These are phyloP conservation scores for Fomitopsis palustris DNA, from an alignment of 1,284 basidiomycete genomes.

Conservation along the genomic window DNA sequence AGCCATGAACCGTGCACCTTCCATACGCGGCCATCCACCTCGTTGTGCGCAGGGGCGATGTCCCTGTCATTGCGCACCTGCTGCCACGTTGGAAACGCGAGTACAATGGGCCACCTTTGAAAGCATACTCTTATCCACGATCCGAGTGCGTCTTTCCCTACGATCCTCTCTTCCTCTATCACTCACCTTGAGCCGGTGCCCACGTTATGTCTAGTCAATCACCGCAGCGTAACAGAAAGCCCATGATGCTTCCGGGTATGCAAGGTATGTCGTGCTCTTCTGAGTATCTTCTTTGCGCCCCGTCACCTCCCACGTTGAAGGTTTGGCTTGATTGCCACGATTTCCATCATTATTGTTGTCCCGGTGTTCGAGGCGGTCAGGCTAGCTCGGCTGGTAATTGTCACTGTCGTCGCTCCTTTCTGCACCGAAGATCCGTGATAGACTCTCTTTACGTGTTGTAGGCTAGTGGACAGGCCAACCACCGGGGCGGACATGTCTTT, in stretches of 20 bases:
- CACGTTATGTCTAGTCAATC: constrained; percentile 57
- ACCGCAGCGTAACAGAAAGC: constrained; percentile 50
- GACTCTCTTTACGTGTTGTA: constrained; percentile 18
- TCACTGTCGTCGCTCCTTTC: constrained; percentile 1
- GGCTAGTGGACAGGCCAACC: background rate
- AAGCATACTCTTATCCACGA: constrained; percentile 27
- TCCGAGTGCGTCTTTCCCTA: constrained; percentile 28
- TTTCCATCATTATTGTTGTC: constrained; percentile 1
- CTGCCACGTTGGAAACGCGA: constrained; percentile 40
- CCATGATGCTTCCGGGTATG: constrained; percentile 29
- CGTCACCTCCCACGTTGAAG: constrained; percentile 3
- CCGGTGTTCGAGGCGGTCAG: background rate
- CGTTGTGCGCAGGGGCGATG: constrained; percentile 30
- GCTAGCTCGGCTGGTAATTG: constrained; percentile 2
- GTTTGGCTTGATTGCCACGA: background rate
- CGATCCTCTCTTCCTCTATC: constrained; percentile 23
- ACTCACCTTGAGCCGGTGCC: constrained; percentile 16
- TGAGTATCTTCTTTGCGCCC: background rate
- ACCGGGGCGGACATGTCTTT: background rate
- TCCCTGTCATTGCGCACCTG: constrained; percentile 26
- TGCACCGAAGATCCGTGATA: constrained; percentile 10
- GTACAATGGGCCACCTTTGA: constrained; percentile 32
- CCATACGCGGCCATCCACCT: constrained; percentile 31
- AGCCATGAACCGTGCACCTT: constrained; percentile 23
- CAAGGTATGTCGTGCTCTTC: constrained; percentile 33